Evolutionary conservation across 129 eudicot species (phyloP).

Genomic region (Tagetes erecta): DNA sequence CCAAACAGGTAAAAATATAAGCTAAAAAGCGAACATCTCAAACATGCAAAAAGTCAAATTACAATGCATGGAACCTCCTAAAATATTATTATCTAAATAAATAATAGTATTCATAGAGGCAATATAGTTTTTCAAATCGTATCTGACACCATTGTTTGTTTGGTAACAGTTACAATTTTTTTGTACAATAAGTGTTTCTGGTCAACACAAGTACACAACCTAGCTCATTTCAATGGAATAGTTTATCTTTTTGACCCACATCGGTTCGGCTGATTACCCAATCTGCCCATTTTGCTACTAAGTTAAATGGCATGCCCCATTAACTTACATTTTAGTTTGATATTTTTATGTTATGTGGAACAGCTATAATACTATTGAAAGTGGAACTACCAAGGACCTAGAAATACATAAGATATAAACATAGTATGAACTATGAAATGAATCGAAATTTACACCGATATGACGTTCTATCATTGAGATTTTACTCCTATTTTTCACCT

Average conservation of each 20-base stretch:
- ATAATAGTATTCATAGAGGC: too few relatives aligned
- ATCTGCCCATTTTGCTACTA: neutral
- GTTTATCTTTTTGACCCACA: neutral
- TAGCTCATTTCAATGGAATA: neutral
- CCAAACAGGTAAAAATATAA: neutral
- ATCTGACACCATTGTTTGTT: neutral
- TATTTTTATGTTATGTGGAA: neutral
- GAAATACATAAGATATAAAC: too few relatives aligned
- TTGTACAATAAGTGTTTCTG: neutral
- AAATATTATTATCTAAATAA: neutral
- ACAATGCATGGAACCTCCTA: neutral
- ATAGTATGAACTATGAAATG: too few relatives aligned
- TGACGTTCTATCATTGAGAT: too few relatives aligned
- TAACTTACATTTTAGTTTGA: constrained; percentile 4
- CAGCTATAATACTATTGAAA: too few relatives aligned
- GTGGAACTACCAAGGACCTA: too few relatives aligned
- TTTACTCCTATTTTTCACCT: too few relatives aligned
- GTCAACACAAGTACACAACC: neutral
- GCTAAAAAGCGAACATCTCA: neutral
- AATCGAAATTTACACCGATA: too few relatives aligned
- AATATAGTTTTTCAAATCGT: too few relatives aligned
- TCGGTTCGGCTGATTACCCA: neutral
- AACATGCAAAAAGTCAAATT: neutral
- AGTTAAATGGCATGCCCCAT: neutral
- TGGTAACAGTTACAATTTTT: too few relatives aligned